phyloP scores from a whole-genome alignment of 352 stramenopile genomes.

The Phytophthora ohioensis region DNA sequence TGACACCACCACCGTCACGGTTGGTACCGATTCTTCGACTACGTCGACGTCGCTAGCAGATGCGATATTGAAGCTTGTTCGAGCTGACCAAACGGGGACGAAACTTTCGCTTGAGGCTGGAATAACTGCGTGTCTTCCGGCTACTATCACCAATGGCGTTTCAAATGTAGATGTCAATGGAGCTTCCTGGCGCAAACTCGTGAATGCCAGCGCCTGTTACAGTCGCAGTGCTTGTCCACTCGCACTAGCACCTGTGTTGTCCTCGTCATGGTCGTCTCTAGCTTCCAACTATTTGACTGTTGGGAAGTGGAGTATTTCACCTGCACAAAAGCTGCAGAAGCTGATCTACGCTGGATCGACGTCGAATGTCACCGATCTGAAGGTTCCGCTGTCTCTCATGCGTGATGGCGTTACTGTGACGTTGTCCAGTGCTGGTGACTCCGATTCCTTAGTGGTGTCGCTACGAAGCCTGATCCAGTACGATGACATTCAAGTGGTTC shows the following conservation, averaged over 20 bases:
- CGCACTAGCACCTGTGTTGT: conserved; percentile 49
- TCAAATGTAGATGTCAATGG: conserved; percentile 39
- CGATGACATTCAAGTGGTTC: conserved; percentile 48
- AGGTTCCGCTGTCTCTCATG: conserved; percentile 31
- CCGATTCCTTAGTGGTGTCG: conserved; percentile 28
- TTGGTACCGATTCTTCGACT: conserved; percentile 19
- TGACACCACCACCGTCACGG: conserved; percentile 11
- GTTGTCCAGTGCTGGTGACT: conserved; percentile 29
- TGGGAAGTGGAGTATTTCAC: conserved; percentile 50
- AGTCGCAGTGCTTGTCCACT: conserved; percentile 51
- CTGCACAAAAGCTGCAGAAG: conserved; percentile 50
- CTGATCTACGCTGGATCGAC: conserved; percentile 28
- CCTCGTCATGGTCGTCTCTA: conserved; percentile 29
- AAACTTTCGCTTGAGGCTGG: conserved; percentile 45
- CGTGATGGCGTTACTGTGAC: conserved; percentile 29
- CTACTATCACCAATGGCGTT: conserved; percentile 3
- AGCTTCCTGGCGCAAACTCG: conserved; percentile 54
- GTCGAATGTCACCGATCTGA: conserved; percentile 11
- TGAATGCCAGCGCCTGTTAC: conserved; percentile 64
- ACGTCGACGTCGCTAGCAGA: conserved; percentile 38
- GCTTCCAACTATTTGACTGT: conserved; percentile 37
- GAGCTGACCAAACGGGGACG: conserved; percentile 29
- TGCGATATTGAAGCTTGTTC: conserved; percentile 49
- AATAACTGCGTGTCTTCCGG: conserved; percentile 44
- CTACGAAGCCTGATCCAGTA: conserved; percentile 49